Conservation (phyloP, 352 stramenopile genomes). For the Pythium vanterpoolii region DNA sequence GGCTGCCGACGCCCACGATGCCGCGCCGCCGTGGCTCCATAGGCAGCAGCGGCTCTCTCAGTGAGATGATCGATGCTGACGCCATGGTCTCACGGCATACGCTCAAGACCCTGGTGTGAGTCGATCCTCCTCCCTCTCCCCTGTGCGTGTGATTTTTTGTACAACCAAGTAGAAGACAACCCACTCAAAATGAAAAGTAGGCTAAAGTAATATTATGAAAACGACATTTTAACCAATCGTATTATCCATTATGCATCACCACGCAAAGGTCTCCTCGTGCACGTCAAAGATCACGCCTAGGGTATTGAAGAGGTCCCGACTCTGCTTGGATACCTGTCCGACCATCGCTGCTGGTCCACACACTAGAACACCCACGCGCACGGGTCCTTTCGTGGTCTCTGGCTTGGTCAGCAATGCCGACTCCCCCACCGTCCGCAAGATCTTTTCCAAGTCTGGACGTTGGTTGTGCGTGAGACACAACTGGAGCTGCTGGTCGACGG, state of each 20-base stretch:
- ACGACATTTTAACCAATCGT: too few relatives aligned
- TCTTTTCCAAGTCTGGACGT: background rate
- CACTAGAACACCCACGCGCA: background rate
- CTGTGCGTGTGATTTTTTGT: too few relatives aligned
- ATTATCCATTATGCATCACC: background rate
- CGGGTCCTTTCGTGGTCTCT: background rate
- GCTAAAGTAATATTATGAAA: too few relatives aligned
- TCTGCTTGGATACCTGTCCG: constrained; percentile 1
- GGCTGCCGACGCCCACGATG: background rate
- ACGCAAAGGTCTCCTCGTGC: constrained; percentile 16
- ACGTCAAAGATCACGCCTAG: constrained; percentile 7
- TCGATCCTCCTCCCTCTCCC: too few relatives aligned
- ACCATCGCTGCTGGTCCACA: constrained; percentile 1
- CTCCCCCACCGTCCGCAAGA: background rate
- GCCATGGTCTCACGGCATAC: constrained; percentile 16
- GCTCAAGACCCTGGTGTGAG: constrained; percentile 19
- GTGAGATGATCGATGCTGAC: constrained; percentile 20
- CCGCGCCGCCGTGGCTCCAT: constrained; percentile 13
- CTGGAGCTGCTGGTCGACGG: background rate
- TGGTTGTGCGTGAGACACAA: background rate
- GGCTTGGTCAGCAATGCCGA: background rate
- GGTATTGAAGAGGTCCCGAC: background rate
- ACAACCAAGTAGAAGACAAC: too few relatives aligned
- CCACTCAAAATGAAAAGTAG: too few relatives aligned
- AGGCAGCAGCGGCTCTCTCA: constrained; percentile 13